Conservation (phyloP, 495 filamentous ascomycete species). For the Sabuloglossum arenarium region DNA sequence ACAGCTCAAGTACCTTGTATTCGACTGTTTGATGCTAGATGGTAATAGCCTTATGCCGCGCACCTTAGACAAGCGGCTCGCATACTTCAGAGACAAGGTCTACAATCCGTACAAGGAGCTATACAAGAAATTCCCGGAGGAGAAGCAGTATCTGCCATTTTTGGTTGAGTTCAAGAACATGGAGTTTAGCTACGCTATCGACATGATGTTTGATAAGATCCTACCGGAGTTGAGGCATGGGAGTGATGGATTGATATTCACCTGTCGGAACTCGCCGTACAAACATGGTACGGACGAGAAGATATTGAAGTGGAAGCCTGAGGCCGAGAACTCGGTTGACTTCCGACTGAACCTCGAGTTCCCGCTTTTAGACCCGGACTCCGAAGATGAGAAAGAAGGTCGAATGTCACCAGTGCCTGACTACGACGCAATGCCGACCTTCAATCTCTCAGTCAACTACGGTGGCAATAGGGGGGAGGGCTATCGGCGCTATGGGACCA, state of each 20-base stretch:
- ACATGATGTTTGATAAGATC: constrained; percentile 73
- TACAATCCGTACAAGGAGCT: constrained; percentile 59
- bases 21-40: constrained; percentile 78
- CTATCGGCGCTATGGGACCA: constrained; percentile 39
- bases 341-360: constrained; percentile 66
- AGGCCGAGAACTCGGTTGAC: constrained; percentile 80
- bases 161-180: constrained; percentile 67
- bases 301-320: constrained; percentile 95
- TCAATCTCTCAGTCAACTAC: constrained; percentile 35
- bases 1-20: constrained; percentile 69
- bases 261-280: constrained; percentile 68
- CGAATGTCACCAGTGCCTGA: constrained; percentile 25
- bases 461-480: constrained; percentile 19
- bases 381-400: constrained; percentile 27
- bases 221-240: constrained; percentile 73
- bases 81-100: constrained; percentile 60
- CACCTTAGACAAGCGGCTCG: constrained; percentile 73
- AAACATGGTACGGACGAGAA: constrained; percentile 74
- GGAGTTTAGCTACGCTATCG: constrained; percentile 70
- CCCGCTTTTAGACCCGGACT: constrained; percentile 46
- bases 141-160: constrained; percentile 52
- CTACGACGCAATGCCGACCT: constrained; percentile 35
- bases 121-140: constrained; percentile 44
- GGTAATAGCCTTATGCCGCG: constrained; percentile 50
- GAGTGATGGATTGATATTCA: constrained; percentile 94